phyloP scores from a whole-genome alignment of 805 yeast species.

The Lipomyces spencermartinsiae region DNA sequence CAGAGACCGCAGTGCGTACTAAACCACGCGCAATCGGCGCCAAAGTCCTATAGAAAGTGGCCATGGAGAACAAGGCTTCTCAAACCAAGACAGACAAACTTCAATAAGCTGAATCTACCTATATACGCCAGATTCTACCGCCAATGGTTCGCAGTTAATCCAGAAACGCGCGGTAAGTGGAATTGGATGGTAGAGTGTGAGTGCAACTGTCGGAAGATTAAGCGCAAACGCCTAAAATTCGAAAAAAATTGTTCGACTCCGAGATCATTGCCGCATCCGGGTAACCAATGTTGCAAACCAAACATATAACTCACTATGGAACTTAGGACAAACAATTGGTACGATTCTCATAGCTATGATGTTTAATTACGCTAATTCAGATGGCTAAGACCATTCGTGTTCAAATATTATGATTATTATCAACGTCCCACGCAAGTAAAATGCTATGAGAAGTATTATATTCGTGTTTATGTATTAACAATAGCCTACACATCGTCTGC shows the following conservation, averaged over 20 bases:
- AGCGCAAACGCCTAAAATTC: neutral
- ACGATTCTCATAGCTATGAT: neutral
- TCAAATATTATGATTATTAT: no score
- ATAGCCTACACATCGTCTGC: neutral
- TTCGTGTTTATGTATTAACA: neutral
- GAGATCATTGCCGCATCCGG: neutral
- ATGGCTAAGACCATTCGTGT: no score
- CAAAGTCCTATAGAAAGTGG: slow-evolving; percentile 27
- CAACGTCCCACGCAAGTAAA: no score
- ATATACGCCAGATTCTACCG: neutral
- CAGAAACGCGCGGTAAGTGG: neutral
- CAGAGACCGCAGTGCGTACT: slow-evolving; percentile 28
- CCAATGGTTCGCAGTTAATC: neutral
- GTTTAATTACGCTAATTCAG: no score
- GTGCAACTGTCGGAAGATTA: neutral
- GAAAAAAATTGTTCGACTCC: neutral
- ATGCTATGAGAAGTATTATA: no score
- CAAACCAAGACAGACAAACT: neutral
- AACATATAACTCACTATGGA: neutral
- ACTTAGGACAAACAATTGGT: neutral
- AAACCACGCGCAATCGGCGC: slow-evolving; percentile 33
- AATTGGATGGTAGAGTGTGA: neutral
- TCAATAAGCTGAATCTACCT: neutral
- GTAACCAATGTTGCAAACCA: no score
- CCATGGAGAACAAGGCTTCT: slow-evolving; percentile 11